Evolutionary conservation across 768 basidiomycete genomes (phyloP).

Genomic region (Lenzites betulinus): DNA sequence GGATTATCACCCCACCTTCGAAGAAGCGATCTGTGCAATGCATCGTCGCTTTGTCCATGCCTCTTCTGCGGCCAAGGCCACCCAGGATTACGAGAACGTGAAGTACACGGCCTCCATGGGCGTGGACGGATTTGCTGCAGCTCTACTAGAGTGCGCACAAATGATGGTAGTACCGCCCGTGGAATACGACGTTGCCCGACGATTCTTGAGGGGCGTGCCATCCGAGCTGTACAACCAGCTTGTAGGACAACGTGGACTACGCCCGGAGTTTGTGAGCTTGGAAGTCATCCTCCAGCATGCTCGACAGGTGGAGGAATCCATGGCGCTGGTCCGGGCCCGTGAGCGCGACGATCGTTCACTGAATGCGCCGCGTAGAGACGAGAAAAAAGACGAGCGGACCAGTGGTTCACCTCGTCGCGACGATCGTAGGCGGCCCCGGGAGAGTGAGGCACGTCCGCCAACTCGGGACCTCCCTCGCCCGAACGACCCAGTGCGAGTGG

Average conservation of each 20-base stretch:
- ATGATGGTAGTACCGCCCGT: background rate
- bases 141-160: background rate
- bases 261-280: no score
- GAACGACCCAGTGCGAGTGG: no score
- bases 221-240: background rate
- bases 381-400: no score
- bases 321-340: no score
- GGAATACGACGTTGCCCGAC: background rate
- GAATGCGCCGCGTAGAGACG: no score
- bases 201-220: background rate
- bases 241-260: background rate
- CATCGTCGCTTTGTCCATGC: background rate
- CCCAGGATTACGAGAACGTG: background rate
- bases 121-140: background rate
- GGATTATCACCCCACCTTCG: background rate
- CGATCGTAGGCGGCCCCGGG: no score
- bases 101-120: background rate
- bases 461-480: no score
- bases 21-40: background rate
- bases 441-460: no score
- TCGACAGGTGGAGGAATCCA: no score
- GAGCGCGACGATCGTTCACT: no score
- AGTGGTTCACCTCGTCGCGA: no score
- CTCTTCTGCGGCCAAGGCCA: background rate
- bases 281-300: no score